phyloP scores from a whole-genome alignment of 2,329 filamentous ascomycete genomes.

The Alternaria brassicae region DNA sequence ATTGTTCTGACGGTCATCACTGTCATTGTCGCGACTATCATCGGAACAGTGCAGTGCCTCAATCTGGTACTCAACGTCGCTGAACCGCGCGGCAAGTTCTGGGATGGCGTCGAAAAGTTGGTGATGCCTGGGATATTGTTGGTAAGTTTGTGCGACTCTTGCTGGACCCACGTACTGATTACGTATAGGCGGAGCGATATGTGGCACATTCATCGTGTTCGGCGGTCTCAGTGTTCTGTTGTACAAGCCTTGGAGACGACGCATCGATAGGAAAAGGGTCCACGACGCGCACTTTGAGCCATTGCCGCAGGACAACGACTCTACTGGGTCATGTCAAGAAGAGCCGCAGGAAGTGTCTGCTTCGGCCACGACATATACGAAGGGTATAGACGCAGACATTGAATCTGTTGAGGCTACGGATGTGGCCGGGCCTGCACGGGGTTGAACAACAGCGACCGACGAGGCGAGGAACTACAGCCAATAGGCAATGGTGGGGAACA shows the following conservation, averaged over 20 bases:
- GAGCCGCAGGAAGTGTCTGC: neutral
- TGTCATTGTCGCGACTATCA: slow-evolving; percentile 81
- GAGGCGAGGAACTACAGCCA: neutral
- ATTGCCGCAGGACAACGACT: slow-evolving; percentile 23
- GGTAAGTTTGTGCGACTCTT: slow-evolving; percentile 27
- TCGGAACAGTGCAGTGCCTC: slow-evolving; percentile 84
- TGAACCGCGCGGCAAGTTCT: slow-evolving; percentile 77
- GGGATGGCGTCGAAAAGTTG: slow-evolving; percentile 78
- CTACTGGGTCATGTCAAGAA: slow-evolving; percentile 13
- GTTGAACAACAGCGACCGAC: neutral
- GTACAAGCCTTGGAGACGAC: slow-evolving; percentile 80
- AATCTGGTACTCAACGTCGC: slow-evolving; percentile 79
- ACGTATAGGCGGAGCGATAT: slow-evolving; percentile 71
- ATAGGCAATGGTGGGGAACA: neutral
- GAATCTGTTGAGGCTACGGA: slow-evolving; percentile 27
- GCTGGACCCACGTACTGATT: no score
- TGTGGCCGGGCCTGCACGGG: slow-evolving; percentile 16
- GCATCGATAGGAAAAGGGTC: slow-evolving; percentile 56
- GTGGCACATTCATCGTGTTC: slow-evolving; percentile 80
- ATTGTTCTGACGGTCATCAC: slow-evolving; percentile 85
- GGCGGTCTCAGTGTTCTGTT: slow-evolving; percentile 75
- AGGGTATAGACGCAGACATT: slow-evolving; percentile 22
- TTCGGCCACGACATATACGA: slow-evolving; percentile 2
- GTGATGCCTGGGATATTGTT: slow-evolving; percentile 48
- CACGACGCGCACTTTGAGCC: slow-evolving; percentile 40